Percentiles rank a stretch among this genome's conserved stretches.
Conservation (phyloP, 108 stramenopile genomes). For the Skeletonema grethae region DNA sequence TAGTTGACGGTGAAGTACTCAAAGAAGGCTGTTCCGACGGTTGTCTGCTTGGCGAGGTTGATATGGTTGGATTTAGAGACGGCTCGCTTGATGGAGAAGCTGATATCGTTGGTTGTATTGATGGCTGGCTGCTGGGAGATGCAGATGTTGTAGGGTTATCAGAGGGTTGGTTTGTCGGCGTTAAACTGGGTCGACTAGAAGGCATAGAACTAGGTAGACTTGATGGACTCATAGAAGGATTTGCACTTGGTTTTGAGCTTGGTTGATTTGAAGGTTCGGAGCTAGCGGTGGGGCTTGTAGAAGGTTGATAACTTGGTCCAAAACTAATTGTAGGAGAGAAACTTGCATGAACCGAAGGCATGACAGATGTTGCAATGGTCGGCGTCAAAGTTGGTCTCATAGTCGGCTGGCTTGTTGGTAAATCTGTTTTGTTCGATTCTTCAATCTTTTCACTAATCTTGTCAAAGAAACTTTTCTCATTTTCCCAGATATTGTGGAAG, state of each 20-base stretch:
- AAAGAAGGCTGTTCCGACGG: constrained; percentile 6
- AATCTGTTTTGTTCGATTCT: constrained; percentile 8
- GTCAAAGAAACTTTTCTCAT: constrained; percentile 12
- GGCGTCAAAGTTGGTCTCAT: constrained; percentile 1
- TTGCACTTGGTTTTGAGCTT: background rate
- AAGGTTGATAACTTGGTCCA: constrained; percentile 4
- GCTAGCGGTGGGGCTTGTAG: constrained; percentile 5
- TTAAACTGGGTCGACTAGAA: background rate
- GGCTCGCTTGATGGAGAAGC: constrained; percentile 19
- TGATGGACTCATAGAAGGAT: background rate
- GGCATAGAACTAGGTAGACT: background rate
- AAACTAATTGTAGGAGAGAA: background rate
- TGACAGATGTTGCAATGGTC: background rate
- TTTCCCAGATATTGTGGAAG: constrained; percentile 3
- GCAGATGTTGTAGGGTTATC: background rate
- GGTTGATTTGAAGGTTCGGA: constrained; percentile 5
- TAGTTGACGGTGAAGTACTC: background rate
- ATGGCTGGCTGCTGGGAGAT: background rate
- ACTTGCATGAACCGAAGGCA: constrained; percentile 13
- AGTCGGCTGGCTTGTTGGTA: constrained; percentile 4
- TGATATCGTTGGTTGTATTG: background rate
- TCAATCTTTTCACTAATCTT: constrained; percentile 18
- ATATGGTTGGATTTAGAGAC: constrained; percentile 7
- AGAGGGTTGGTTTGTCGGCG: background rate
- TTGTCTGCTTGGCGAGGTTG: constrained; percentile 14